Base-by-base conservation (phyloP, 2,329 filamentous ascomycete species). In the Trichoderma sp. region DNA sequence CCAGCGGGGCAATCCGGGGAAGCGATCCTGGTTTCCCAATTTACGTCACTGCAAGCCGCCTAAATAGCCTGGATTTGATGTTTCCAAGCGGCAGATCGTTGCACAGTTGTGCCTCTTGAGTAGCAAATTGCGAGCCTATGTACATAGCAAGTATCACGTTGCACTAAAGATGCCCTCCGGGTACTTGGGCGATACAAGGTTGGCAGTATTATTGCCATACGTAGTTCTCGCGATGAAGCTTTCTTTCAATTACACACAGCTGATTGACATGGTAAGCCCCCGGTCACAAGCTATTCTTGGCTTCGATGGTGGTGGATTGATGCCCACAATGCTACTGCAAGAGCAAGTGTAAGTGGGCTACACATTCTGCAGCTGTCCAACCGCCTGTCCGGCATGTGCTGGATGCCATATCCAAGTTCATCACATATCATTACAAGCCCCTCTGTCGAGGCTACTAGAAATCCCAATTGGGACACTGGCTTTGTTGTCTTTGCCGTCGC, bases 1-100 rank as follows among this genome's bases (percentile, higher is more conserved):
- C 10, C 42, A 48, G 64, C 53, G 64, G 64, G 64, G 64, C 64
- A 58, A 58, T 66, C 64, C 53, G 64, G 64, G 64, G 64, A 66
- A 66, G 64, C 32, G 29, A 27, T 27, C 45, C 39, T 37, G 19
- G 27, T 35, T 39, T 35, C 39, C 17, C 10, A 34, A 64, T 64
- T 53, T 45, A 66, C 64, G 64, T 66, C 64, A 66, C 64, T 27
- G 53, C 39, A 58, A 58, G 53, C 50, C 52, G 29, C 27, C 25
- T 19, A 57, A 32, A 6, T 25, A 42, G 35, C 48, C 22, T 63
- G 25, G 50, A 8, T 64, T 45, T 22, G 60, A 37, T 45, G 50
- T 37, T 53, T 5, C 48, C 17, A 53, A 64, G 35, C 15, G 19
- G 34, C n/a, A 64, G 60, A 56, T 56, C 50, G n/a, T 6, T 35